phyloP scores from a whole-genome alignment of 192 early-diverging fungal genomes.

The Chytriomyces sp. region DNA sequence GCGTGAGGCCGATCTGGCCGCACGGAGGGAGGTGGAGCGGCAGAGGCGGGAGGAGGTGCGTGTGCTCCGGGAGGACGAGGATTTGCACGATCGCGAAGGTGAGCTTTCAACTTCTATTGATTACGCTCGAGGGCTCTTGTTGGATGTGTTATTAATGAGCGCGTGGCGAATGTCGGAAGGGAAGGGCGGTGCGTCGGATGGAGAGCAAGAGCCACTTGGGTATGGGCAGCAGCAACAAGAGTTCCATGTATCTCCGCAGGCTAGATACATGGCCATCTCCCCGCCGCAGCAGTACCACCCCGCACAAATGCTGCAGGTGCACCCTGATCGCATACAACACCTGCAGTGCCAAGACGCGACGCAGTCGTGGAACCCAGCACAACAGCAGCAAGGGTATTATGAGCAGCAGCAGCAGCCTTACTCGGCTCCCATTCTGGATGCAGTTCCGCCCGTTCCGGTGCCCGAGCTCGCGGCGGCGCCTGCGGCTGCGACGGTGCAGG shows the following conservation, averaged over 20 bases:
- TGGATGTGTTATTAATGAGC: neutral
- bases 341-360: neutral
- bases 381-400: neutral
- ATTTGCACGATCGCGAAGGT: neutral
- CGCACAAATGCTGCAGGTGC: no score
- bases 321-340: no score
- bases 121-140: neutral
- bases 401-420: neutral
- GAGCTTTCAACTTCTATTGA: neutral
- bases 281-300: no score
- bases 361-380: neutral
- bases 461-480: neutral
- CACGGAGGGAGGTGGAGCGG: slow-evolving; percentile 14
- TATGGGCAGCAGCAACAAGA: no score
- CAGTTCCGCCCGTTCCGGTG: neutral
- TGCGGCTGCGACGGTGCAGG: neutral
- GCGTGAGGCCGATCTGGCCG: slow-evolving; percentile 20
- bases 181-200: neutral
- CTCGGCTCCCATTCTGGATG: neutral
- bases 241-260: no score
- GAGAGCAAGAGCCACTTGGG: no score
- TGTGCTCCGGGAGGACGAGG: neutral
- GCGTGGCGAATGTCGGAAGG: neutral
- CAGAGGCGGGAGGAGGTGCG: slow-evolving; percentile 22
- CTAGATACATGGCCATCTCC: no score